Conservation (phyloP, 2,329 filamentous ascomycete genomes). For the Claviceps maximensis region DNA sequence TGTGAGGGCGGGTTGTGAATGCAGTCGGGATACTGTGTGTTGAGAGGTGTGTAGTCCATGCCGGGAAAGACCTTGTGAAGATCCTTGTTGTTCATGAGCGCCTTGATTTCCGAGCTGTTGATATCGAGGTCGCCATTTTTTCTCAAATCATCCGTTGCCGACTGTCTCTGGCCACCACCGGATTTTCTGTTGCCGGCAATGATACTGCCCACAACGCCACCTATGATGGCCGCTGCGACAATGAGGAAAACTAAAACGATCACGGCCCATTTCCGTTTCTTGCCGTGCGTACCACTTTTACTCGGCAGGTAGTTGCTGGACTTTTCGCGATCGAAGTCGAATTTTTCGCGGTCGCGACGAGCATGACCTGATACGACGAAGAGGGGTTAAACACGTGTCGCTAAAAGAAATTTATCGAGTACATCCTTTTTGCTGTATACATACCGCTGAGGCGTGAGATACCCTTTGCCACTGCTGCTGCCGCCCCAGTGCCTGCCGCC, state of each 20-base stretch:
- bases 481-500: slow-evolving; percentile 28
- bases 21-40: slow-evolving; percentile 82
- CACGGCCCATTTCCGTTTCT: slow-evolving; percentile 58
- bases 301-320: slow-evolving; percentile 7
- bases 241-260: slow-evolving; percentile 50
- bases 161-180: slow-evolving; percentile 21
- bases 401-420: neutral
- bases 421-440: neutral
- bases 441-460: slow-evolving; percentile 16
- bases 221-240: slow-evolving; percentile 57
- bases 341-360: slow-evolving; percentile 1
- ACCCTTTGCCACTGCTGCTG: slow-evolving; percentile 14
- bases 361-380: neutral
- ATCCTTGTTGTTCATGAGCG: slow-evolving; percentile 63
- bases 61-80: slow-evolving; percentile 91
- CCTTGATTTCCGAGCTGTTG: slow-evolving; percentile 67
- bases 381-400: neutral
- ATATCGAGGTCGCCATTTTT: slow-evolving; percentile 59
- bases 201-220: slow-evolving; percentile 61
- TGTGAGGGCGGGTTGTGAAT: slow-evolving; percentile 65
- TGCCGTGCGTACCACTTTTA: slow-evolving; percentile 41
- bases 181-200: slow-evolving; percentile 39
- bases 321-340: slow-evolving; percentile 9
- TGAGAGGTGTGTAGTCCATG: slow-evolving; percentile 88
- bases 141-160: slow-evolving; percentile 44